These are phyloP conservation scores for Clohesyomyces aquaticus DNA, from an alignment of 495 filamentous ascomycete species.

Conservation along the genomic window DNA sequence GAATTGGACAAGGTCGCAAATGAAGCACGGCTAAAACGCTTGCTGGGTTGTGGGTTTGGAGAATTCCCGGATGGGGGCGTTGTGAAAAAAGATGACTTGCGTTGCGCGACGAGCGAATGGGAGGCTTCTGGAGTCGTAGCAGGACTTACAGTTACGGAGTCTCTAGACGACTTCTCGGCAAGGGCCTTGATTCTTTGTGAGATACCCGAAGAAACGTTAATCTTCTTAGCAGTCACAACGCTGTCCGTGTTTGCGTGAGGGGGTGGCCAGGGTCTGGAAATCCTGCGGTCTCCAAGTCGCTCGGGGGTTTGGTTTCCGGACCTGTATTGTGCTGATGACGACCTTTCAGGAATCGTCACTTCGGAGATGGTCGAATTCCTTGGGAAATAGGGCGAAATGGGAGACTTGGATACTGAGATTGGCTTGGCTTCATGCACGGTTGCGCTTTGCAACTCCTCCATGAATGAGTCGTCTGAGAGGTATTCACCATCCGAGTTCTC, in stretches of 20 bases:
- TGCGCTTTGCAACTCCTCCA: slow-evolving; percentile 85
- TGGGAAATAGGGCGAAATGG: slow-evolving; percentile 68
- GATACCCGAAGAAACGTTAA: slow-evolving; percentile 84
- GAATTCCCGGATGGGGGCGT: slow-evolving; percentile 32
- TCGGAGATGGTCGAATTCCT: slow-evolving; percentile 45
- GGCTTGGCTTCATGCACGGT: slow-evolving; percentile 83
- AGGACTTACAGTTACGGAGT: slow-evolving; percentile 40
- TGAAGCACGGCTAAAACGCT: slow-evolving; percentile 35
- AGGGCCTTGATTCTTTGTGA: slow-evolving; percentile 88
- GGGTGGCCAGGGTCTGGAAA: slow-evolving; percentile 33
- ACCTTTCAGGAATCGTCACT: slow-evolving; percentile 26
- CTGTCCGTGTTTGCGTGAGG: slow-evolving; percentile 32
- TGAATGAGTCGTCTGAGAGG: slow-evolving; percentile 81
- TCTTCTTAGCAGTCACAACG: slow-evolving; percentile 65
- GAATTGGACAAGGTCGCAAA: slow-evolving; percentile 29
- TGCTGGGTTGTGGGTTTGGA: slow-evolving; percentile 19
- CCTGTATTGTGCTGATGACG: slow-evolving; percentile 16
- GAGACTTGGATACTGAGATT: slow-evolving; percentile 81
- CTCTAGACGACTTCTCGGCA: slow-evolving; percentile 47
- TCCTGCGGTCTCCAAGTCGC: slow-evolving; percentile 15
- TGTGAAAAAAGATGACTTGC: slow-evolving; percentile 41
- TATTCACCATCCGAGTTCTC: slow-evolving; percentile 59
- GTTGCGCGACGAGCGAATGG: slow-evolving; percentile 38
- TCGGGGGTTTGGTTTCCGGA: slow-evolving; percentile 30
- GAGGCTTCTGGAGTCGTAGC: slow-evolving; percentile 33